Conservation (phyloP, 2,329 filamentous ascomycete genomes). For the Colletotrichum lentis region DNA sequence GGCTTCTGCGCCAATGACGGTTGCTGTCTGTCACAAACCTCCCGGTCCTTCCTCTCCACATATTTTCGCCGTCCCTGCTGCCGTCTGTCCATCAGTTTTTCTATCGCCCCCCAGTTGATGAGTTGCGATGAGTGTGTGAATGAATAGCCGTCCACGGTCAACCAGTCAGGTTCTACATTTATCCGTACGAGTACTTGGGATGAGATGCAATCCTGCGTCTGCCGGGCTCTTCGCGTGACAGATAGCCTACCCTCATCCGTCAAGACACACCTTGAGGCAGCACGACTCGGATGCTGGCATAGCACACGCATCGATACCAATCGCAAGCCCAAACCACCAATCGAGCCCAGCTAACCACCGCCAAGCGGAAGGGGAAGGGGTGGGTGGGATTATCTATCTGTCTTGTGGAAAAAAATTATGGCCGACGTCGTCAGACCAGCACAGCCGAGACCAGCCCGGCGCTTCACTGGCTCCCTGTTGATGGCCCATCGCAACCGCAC, state of each 20-base stretch:
- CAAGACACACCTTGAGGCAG: constrained; percentile 22
- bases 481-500: constrained; percentile 8
- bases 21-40: constrained; percentile 10
- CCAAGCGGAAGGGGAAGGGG: not conserved
- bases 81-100: constrained; percentile 7
- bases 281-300: constrained; percentile 19
- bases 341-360: constrained; percentile 23
- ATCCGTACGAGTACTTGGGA: not conserved
- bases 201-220: not conserved
- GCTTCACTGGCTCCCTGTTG: constrained; percentile 30
- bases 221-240: constrained; percentile 4
- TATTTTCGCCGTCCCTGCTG: constrained; percentile 5
- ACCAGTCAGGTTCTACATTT: no score
- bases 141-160: not conserved
- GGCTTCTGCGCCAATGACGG: constrained; percentile 32
- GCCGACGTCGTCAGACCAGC: constrained; percentile 27
- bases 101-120: not conserved
- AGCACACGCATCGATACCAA: constrained; percentile 16
- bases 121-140: not conserved
- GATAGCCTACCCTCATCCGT: constrained; percentile 14
- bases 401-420: constrained; percentile 27
- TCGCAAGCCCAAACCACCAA: constrained; percentile 14
- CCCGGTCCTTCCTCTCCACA: constrained; percentile 13
- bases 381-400: constrained; percentile 24
- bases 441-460: constrained; percentile 32